Evolutionary conservation across 75 land plant species (phyloP).

Genomic region (Cupressus sempervirens): DNA sequence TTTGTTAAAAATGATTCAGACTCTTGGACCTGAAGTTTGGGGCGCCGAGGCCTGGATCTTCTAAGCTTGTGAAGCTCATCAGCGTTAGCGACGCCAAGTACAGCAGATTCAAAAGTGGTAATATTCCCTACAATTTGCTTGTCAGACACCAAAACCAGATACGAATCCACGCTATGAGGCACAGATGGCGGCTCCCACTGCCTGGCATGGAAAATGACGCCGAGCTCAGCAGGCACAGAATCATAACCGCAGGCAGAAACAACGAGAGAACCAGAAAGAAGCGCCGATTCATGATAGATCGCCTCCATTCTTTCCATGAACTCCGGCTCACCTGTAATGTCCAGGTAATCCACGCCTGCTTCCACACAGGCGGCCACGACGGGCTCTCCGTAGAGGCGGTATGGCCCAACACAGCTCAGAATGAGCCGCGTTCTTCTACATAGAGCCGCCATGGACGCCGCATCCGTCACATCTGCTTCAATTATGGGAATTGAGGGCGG

Average conservation of each 20-base stretch:
- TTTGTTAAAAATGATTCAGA: not conserved
- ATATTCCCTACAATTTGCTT: conserved; percentile 71
- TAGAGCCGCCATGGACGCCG: conserved; percentile 29
- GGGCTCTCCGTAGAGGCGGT: conserved; percentile 72
- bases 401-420: conserved; percentile 89
- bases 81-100: conserved; percentile 67
- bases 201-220: conserved; percentile 61
- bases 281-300: conserved; percentile 52
- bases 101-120: conserved; percentile 83
- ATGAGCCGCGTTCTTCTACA: conserved; percentile 34
- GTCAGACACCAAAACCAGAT: conserved; percentile 57
- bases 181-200: conserved; percentile 53
- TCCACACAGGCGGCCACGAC: conserved; percentile 85
- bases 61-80: conserved; percentile 58
- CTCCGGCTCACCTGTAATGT: conserved; percentile 92
- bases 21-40: conserved; percentile 51
- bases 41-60: conserved; percentile 57
- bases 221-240: conserved; percentile 88
- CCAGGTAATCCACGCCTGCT: conserved; percentile 81
- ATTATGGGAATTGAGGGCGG: conserved; percentile 48
- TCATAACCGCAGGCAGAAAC: conserved; percentile 94
- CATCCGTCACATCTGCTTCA: conserved; percentile 51
- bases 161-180: conserved; percentile 70
- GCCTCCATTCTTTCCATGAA: conserved; percentile 93
- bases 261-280: conserved; percentile 54